These are phyloP conservation scores for Tricholoma sp. DNA, from an alignment of 768 basidiomycete species.

Conservation along the genomic window DNA sequence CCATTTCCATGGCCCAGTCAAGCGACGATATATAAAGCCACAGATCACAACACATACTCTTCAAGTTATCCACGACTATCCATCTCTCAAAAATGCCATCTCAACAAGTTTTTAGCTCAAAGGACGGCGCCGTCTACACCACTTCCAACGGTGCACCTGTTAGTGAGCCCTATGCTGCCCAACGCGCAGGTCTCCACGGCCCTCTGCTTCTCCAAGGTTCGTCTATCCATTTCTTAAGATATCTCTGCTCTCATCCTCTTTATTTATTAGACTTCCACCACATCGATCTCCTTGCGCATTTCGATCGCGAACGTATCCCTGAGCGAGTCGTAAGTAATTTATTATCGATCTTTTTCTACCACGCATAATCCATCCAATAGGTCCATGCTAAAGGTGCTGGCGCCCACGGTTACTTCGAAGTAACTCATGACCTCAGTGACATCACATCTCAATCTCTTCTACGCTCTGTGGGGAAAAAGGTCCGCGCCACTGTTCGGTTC, in stretches of 20 bases:
- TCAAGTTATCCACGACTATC: slow-evolving; percentile 7
- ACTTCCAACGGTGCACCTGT: slow-evolving; percentile 82
- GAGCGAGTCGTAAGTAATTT: slow-evolving; percentile 71
- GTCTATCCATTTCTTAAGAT: slow-evolving; percentile 12
- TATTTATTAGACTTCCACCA: slow-evolving; percentile 75
- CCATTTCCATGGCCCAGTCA: background rate
- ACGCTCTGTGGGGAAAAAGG: slow-evolving; percentile 59
- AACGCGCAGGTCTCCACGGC: slow-evolving; percentile 68
- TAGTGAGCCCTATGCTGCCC: slow-evolving; percentile 69
- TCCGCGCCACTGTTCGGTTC: slow-evolving; percentile 78
- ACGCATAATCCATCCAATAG: slow-evolving; percentile 34
- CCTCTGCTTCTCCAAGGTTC: slow-evolving; percentile 87
- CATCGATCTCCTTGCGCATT: slow-evolving; percentile 87
- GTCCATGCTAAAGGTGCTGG: slow-evolving; percentile 91
- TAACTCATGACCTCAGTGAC: slow-evolving; percentile 82
- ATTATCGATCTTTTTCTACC: background rate
- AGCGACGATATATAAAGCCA: slow-evolving; percentile 6
- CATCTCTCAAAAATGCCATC: slow-evolving; percentile 53
- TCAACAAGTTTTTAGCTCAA: slow-evolving; percentile 45
- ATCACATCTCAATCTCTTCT: slow-evolving; percentile 70
- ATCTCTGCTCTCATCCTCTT: too few relatives aligned
- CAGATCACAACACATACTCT: background rate
- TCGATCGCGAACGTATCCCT: slow-evolving; percentile 93
- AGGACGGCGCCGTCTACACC: slow-evolving; percentile 69
- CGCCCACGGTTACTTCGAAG: slow-evolving; percentile 90